Evolutionary conservation across 2,329 filamentous ascomycete genomes (phyloP), one percentile per base, ranked within the genome.

Genomic region (Chaetomiaceae sp.): DNA sequence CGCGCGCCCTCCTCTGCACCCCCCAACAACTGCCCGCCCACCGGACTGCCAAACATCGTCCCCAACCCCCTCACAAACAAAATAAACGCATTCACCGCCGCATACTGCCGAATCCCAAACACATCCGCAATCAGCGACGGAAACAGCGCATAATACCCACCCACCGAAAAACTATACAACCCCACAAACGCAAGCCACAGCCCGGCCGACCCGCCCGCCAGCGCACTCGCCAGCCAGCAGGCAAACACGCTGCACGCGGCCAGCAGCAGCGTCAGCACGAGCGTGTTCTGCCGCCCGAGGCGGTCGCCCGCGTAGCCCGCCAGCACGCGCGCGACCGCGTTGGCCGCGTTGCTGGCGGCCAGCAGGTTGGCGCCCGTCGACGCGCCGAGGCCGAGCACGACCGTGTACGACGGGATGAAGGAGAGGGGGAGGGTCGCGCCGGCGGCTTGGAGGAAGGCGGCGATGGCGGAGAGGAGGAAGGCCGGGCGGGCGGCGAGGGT

Each of bases 351-450:
- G 51, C 63, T 67, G 19, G 66, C 58, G 5, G 72, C 71, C 14
- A 75, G 59, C 15, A 74, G 56, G 11, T 64, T 65, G 24, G 71
- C 70, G 3, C 69, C 71, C 12, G 63, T 62, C 9, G 61, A 57
- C 4, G 69, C 59, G 0, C 60, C 63, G 46, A 67, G 64, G 1
- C 73, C 72, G 2, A 75, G 55, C 0, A 62, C 61, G 2, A 71
- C 65, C 8, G 66, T 69, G 53, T 74, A 75, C 12, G 70, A 69
- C 0, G 71, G 65, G 32, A 75, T 63, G 48, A 75, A 76, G 0
- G 66, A 65, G n/a, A 73, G 60, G 0, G 72, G 72, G 9, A 72
- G 64, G 40, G 68, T 65, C 35, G 71, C 67, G 4, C 69, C 71
- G 36, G 71, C 67, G 0, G 72, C 65, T 58, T 74, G 65, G 20